These are phyloP conservation scores for Omphalotus guepiniiformis DNA, from an alignment of 768 basidiomycete species.

Conservation along the genomic window DNA sequence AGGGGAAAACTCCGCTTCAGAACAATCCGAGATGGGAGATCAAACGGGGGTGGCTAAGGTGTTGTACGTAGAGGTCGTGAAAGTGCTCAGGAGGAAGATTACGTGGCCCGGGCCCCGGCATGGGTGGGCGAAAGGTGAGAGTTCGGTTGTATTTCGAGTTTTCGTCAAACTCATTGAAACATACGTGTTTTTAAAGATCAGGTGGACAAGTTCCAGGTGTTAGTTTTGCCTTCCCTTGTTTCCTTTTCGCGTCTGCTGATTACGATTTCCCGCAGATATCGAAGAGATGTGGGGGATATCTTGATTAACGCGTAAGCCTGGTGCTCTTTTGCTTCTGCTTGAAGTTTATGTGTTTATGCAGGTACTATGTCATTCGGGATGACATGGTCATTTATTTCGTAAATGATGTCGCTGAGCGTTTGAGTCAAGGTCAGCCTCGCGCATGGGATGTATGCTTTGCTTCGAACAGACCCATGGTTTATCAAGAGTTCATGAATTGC, in stretches of 20 bases:
- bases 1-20: conserved; percentile 5
- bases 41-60: conserved; percentile 59
- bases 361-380: conserved; percentile 83
- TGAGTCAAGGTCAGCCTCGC: conserved; percentile 36
- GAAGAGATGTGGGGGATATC: conserved; percentile 83
- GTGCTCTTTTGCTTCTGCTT: conserved; percentile 6
- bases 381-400: conserved; percentile 76
- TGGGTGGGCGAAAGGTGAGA: conserved; percentile 69
- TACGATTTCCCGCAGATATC: conserved; percentile 47
- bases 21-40: conserved; percentile 21
- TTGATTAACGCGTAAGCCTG: conserved; percentile 76
- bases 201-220: conserved; percentile 76
- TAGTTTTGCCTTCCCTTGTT: conserved; percentile 22
- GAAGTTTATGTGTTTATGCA: conserved; percentile 22
- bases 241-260: not conserved
- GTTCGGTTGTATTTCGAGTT: not conserved
- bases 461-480: not conserved
- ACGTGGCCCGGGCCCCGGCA: conserved; percentile 57
- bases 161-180: conserved; percentile 9
- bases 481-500: not conserved
- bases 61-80: conserved; percentile 77
- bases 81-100: conserved; percentile 66
- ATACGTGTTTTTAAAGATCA: conserved; percentile 68
- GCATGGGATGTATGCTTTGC: conserved; percentile 68
- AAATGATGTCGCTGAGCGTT: conserved; percentile 51